phyloP scores from a whole-genome alignment of 768 basidiomycete species.

The Suillus subaureus region DNA sequence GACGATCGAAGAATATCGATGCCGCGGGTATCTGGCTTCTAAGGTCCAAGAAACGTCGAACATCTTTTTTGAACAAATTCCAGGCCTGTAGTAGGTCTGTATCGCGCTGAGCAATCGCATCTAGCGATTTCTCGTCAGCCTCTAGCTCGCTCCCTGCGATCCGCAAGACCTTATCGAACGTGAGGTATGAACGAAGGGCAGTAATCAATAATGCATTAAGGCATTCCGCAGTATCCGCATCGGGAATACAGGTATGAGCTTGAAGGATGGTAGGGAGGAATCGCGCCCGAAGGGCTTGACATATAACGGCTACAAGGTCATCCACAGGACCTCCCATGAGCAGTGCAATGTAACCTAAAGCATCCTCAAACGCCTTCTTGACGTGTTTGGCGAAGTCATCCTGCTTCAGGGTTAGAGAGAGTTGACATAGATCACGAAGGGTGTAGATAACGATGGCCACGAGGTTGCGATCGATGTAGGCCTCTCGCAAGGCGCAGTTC shows the following conservation, averaged over 20 bases:
- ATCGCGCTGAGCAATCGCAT: constrained; percentile 5
- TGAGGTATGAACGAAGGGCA: constrained; percentile 8
- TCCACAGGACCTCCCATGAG: constrained; percentile 9
- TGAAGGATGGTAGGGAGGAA: constrained; percentile 4
- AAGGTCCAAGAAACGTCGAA: constrained; percentile 4
- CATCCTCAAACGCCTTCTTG: constrained; percentile 8
- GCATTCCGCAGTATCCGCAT: neutral
- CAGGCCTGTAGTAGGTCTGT: constrained; percentile 1
- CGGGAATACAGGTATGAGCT: constrained; percentile 5
- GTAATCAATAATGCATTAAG: constrained; percentile 6
- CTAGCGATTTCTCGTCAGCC: constrained; percentile 2
- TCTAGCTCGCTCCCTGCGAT: constrained; percentile 8
- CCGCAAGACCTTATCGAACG: constrained; percentile 6
- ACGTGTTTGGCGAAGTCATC: constrained; percentile 6
- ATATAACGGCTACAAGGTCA: constrained; percentile 5
- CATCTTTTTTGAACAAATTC: neutral
- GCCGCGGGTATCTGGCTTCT: constrained; percentile 4
- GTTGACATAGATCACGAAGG: constrained; percentile 7
- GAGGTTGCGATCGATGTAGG: constrained; percentile 4
- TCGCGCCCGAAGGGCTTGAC: constrained; percentile 5
- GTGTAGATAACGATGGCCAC: constrained; percentile 1
- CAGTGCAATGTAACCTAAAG: constrained; percentile 5
- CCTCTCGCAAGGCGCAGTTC: constrained; percentile 3
- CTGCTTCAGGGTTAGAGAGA: neutral
- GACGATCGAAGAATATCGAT: constrained; percentile 6